These are phyloP conservation scores for Termitomyces sp. DNA, from an alignment of 768 basidiomycete species.

Conservation along the genomic window DNA sequence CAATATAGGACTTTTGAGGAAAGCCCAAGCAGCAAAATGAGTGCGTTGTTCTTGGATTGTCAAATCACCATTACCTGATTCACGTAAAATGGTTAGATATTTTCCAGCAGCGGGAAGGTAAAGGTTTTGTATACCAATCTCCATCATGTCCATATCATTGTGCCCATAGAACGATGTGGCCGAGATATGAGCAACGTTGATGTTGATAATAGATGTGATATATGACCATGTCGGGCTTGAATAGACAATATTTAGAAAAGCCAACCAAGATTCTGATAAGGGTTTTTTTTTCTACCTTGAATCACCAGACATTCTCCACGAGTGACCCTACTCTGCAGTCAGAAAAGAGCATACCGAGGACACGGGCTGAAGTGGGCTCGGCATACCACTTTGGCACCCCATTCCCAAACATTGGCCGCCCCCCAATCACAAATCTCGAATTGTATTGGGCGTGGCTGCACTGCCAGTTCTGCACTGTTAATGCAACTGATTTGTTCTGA, in stretches of 20 bases:
- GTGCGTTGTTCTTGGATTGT: conserved; percentile 46
- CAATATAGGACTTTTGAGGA: conserved; percentile 54
- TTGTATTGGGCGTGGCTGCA: conserved; percentile 39
- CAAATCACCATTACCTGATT: conserved; percentile 39
- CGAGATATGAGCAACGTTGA: conserved; percentile 34
- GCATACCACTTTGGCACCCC: conserved; percentile 47
- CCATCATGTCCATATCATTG: conserved; percentile 60
- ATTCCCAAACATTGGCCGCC: conserved; percentile 46
- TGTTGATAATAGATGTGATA: conserved; percentile 38
- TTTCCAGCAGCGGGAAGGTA: neutral
- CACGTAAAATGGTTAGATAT: neutral
- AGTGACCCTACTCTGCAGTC: conserved; percentile 33
- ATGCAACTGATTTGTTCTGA: neutral
- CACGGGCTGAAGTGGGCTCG: conserved; percentile 6
- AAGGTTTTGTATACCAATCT: conserved; percentile 24
- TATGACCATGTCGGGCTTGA: conserved; percentile 34
- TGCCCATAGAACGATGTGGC: conserved; percentile 41
- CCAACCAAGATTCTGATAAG: neutral
- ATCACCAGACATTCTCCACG: conserved; percentile 49
- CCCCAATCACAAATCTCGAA: conserved; percentile 53
- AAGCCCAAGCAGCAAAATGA: conserved; percentile 55
- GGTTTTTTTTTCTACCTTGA: conserved; percentile 20
- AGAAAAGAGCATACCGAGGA: neutral
- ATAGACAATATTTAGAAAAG: neutral
- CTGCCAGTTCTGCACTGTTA: conserved; percentile 37